These are phyloP conservation scores for Epithele typhae DNA, from an alignment of 768 basidiomycete genomes.

Conservation along the genomic window DNA sequence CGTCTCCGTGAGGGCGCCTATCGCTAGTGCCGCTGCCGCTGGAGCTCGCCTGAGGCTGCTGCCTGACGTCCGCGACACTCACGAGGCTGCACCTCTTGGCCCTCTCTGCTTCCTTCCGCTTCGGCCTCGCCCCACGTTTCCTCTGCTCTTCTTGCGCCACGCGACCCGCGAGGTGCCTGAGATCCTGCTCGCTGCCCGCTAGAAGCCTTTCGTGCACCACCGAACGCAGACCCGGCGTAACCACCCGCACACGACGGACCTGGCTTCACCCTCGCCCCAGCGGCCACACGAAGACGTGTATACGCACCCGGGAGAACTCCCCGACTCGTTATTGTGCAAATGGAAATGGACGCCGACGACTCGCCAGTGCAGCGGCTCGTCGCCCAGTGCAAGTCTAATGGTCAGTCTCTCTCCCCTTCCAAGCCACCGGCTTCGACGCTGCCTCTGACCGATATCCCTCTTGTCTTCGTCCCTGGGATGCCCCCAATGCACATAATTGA, in stretches of 20 bases:
- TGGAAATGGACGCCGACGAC: slow-evolving; percentile 12
- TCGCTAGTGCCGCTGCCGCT: no score
- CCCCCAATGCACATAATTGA: no score
- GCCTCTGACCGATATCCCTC: neutral
- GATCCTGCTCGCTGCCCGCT: no score
- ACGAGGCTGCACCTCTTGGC: slow-evolving; percentile 5
- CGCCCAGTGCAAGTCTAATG: slow-evolving; percentile 28
- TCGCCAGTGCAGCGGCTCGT: slow-evolving; percentile 25
- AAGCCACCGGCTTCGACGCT: neutral
- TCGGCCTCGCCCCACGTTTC: neutral
- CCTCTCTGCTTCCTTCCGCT: neutral
- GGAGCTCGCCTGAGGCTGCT: no score
- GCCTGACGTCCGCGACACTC: slow-evolving; percentile 15
- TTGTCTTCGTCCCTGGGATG: no score
- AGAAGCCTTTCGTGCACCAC: no score
- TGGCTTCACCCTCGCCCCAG: no score
- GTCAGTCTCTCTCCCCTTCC: slow-evolving; percentile 16
- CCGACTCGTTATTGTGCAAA: neutral
- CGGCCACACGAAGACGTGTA: neutral
- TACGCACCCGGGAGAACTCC: neutral
- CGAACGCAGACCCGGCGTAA: no score
- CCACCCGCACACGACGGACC: no score
- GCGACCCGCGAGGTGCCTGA: no score
- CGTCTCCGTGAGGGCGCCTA: no score
- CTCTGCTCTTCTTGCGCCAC: neutral